Base-by-base conservation (phyloP, 2,329 filamentous ascomycete genomes). In the Cercospora zeae-maydis region DNA sequence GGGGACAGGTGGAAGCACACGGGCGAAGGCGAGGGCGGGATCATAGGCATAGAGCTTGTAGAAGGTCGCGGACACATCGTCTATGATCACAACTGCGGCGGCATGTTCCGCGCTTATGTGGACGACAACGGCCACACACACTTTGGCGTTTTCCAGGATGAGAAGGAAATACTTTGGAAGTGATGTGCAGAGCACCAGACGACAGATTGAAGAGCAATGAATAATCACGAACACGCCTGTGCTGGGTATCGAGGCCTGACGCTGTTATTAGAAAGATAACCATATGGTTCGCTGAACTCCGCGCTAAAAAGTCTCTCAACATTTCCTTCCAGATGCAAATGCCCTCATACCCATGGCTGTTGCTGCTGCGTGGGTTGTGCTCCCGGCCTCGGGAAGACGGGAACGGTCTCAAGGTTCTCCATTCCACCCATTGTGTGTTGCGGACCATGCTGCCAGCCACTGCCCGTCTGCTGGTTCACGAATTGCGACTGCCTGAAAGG, bases 401-500 rank as follows among this genome's bases (percentile, higher is more conserved):
- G 88, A 30, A 92, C 82, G 0, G 93, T 96, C 34, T 88, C 84
- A 47, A 98, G 73, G 67, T 90, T 86, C 73, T 97, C 91, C 59
- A 95, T 74, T 1, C 85, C 85, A 3, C 92, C 92, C 67, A 96
- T 90, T 3, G 95, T 93, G 8, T 89, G 85, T 72, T 91, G 86
- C 68, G 88, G 87, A 3, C 75, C 75, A 64, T 86, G 84, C 75
- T 97, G 93, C 92, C 95, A 98, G 1, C 91, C 91, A 76, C 91
- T 83, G 0, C 93, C 93, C 0, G 92, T 96, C 66, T 87, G 83
- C 72, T 96, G 92, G 73, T 96, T 95, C 58, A 96, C 88, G 75
- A 97, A 96, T 3, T 88, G 87, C 51, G 90, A 91, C 74, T 98
- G 92, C 14, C 95, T 86, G 83, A 98, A 98, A 0, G 95, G 95